phyloP scores from a whole-genome alignment of 768 basidiomycete species.

The Gloeostereum incarnatum region DNA sequence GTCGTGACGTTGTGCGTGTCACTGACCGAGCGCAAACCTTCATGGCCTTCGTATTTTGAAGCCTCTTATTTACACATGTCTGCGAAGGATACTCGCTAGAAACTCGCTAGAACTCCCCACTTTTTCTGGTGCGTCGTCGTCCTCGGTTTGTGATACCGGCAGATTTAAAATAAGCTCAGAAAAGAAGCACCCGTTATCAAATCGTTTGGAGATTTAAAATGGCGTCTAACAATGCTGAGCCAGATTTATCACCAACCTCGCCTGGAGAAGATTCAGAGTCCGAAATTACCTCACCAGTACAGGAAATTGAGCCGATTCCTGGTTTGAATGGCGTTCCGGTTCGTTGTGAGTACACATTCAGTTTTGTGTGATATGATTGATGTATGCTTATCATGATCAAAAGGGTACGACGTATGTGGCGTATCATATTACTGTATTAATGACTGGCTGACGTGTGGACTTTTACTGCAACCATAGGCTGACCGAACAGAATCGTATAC shows the following conservation, averaged over 20 bases:
- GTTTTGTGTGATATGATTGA: slow-evolving; percentile 8
- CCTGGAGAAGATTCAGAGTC: slow-evolving; percentile 60
- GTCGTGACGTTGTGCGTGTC: too few species aligned
- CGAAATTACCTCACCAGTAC: slow-evolving; percentile 28
- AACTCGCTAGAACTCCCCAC: too few species aligned
- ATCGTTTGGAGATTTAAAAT: too few species aligned
- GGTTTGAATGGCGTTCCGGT: slow-evolving; percentile 71
- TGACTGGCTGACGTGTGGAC: slow-evolving; percentile 7
- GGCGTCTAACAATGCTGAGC: too few species aligned
- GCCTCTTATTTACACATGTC: too few species aligned
- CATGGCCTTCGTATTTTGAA: too few species aligned
- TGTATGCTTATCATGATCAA: slow-evolving; percentile 5
- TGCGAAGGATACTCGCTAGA: too few species aligned
- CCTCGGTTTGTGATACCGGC: too few species aligned
- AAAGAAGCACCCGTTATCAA: too few species aligned
- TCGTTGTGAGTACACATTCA: slow-evolving; percentile 65
- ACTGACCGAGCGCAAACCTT: too few species aligned
- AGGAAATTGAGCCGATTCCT: slow-evolving; percentile 59
- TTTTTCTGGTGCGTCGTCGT: too few species aligned
- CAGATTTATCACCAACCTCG: slow-evolving; percentile 33
- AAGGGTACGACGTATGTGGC: slow-evolving; percentile 79
- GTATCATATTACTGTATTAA: slow-evolving; percentile 12
- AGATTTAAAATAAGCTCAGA: too few species aligned
- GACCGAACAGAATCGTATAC: slow-evolving; percentile 81
- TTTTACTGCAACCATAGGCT: slow-evolving; percentile 36